Evolutionary conservation across 305 asterid species (phyloP).

Genomic region (Rubia tinctorum): DNA sequence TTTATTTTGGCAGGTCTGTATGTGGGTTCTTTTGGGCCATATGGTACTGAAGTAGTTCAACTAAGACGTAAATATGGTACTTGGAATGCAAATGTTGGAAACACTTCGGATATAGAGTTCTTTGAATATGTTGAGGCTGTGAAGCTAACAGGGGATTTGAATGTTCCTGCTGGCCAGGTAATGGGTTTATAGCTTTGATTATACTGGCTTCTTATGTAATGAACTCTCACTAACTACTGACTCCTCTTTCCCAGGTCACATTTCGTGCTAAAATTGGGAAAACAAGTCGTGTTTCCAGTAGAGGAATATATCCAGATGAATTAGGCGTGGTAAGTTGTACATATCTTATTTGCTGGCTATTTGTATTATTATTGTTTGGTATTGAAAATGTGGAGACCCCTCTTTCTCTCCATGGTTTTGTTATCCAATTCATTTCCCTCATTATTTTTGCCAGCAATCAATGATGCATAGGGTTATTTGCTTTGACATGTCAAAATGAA

Average conservation of each 20-base stretch:
- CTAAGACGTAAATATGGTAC: slow-evolving; percentile 88
- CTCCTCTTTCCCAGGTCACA: slow-evolving; percentile 52
- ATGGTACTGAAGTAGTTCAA: slow-evolving; percentile 92
- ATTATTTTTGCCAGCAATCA: too few species aligned
- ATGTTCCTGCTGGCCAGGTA: slow-evolving; percentile 99
- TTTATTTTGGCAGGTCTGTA: slow-evolving; percentile 62
- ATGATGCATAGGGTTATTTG: neutral
- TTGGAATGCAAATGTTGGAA: slow-evolving; percentile 59
- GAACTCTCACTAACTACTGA: slow-evolving; percentile 12
- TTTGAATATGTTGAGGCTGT: slow-evolving; percentile 98
- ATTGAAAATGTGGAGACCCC: neutral
- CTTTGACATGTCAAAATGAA: neutral
- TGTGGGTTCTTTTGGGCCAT: slow-evolving; percentile 99
- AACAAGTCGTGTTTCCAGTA: slow-evolving; percentile 56
- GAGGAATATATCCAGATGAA: slow-evolving; percentile 82
- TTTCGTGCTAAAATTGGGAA: slow-evolving; percentile 90
- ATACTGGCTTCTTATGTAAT: slow-evolving; percentile 12
- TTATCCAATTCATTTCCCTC: neutral
- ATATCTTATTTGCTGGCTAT: slow-evolving; percentile 1
- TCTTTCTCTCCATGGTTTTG: neutral
- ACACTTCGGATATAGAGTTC: slow-evolving; percentile 76
- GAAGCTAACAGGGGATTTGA: slow-evolving; percentile 93
- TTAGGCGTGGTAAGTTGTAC: slow-evolving; percentile 75
- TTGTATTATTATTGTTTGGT: neutral
- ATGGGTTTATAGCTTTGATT: slow-evolving; percentile 13